Conservation (phyloP, 352 stramenopile genomes). For the Pythium phragmiticola region DNA sequence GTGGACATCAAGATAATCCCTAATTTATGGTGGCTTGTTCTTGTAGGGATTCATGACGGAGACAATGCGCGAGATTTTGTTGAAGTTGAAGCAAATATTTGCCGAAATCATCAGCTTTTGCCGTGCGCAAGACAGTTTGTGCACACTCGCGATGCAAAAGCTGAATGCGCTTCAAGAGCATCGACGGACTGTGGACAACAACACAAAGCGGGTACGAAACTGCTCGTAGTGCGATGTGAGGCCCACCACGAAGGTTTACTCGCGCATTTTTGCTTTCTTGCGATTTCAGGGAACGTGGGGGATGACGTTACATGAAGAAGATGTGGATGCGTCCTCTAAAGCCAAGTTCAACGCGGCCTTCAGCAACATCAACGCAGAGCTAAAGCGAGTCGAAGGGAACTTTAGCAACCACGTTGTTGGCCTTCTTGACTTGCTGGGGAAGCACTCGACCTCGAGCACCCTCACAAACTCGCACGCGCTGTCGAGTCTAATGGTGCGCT, state of each 20-base stretch:
- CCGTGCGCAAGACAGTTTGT: constrained; percentile 79
- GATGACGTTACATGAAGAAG: constrained; percentile 53
- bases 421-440: constrained; percentile 69
- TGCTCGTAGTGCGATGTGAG: neutral
- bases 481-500: constrained; percentile 83
- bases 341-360: constrained; percentile 21
- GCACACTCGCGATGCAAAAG: constrained; percentile 73
- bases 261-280: neutral
- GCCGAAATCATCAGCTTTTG: constrained; percentile 82
- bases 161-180: constrained; percentile 58
- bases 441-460: constrained; percentile 20
- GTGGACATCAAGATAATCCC: neutral
- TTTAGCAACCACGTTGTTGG: constrained; percentile 64
- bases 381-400: constrained; percentile 40
- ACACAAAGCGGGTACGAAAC: constrained; percentile 41
- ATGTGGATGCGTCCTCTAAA: constrained; percentile 21
- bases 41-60: constrained; percentile 82
- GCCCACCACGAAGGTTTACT: neutral
- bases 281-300: constrained; percentile 56
- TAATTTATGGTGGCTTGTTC: neutral
- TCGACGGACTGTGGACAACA: constrained; percentile 43
- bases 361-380: constrained; percentile 28
- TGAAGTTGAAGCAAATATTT: constrained; percentile 82
- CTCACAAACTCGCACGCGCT: constrained; percentile 71
- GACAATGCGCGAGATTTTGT: constrained; percentile 64